Conservation (phyloP, 805 yeast genomes). For the Starmerella kuoi region DNA sequence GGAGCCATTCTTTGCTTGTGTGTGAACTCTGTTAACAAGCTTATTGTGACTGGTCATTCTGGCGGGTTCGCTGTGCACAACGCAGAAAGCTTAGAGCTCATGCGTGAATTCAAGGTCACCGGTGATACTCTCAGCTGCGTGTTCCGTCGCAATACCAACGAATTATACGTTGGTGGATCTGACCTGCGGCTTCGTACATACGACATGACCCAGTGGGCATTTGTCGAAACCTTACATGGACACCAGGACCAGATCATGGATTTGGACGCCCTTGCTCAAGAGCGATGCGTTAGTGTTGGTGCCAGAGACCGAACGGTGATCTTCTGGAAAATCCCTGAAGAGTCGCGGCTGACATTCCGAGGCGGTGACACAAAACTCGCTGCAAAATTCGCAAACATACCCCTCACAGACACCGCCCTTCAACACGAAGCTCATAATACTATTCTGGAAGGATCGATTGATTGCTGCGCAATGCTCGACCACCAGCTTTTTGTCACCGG, state of each 20-base stretch:
- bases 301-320: conserved; percentile 89
- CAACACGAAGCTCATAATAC: background rate
- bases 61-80: conserved; percentile 83
- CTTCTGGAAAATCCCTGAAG: conserved; percentile 95
- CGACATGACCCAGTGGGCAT: conserved; percentile 74
- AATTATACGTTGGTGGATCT: conserved; percentile 82
- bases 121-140: conserved; percentile 61
- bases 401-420: background rate
- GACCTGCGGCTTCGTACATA: conserved; percentile 83
- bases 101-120: conserved; percentile 66
- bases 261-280: conserved; percentile 67
- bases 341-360: conserved; percentile 81
- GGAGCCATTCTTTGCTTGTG: conserved; percentile 62
- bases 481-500: conserved; percentile 90
- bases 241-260: conserved; percentile 86
- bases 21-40: conserved; percentile 75
- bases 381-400: conserved; percentile 3
- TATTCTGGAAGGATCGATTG: conserved; percentile 68
- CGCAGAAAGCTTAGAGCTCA: conserved; percentile 58
- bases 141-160: conserved; percentile 72
- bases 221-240: conserved; percentile 83
- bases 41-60: conserved; percentile 80
- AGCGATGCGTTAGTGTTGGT: conserved; percentile 92
- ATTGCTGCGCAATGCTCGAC: conserved; percentile 81
- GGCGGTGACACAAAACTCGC: conserved; percentile 57